Percentiles rank a stretch among this genome's conserved stretches.
phyloP scores from a whole-genome alignment of 768 basidiomycete genomes.

The Amanita inopinata region DNA sequence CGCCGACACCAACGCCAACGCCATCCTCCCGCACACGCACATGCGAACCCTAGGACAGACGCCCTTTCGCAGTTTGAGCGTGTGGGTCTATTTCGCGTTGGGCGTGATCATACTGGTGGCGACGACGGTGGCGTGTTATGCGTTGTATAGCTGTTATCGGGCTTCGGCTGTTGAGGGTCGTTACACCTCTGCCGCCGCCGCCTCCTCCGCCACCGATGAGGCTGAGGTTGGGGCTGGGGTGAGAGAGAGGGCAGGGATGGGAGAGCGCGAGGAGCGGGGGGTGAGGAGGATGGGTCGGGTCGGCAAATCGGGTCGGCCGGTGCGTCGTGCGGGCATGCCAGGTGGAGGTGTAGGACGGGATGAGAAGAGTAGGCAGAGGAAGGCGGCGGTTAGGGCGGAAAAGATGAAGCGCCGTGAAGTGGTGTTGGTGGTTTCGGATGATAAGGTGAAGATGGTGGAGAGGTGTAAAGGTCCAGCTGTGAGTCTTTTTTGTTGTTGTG shows the following conservation, averaged over 20 bases:
- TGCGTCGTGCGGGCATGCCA: too few relatives aligned
- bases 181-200: too few relatives aligned
- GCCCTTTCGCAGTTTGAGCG: background rate
- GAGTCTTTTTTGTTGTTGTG: background rate
- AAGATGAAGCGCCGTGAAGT: background rate
- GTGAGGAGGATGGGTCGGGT: background rate
- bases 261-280: too few relatives aligned
- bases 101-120: background rate
- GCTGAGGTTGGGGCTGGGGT: background rate
- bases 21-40: background rate
- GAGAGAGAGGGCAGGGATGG: background rate
- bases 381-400: background rate
- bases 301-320: too few relatives aligned
- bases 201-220: background rate
- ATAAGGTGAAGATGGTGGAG: background rate
- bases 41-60: background rate
- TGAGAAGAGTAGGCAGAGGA: background rate
- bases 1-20: background rate
- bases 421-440: background rate
- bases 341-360: background rate
- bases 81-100: constrained; percentile 4
- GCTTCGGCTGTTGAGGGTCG: background rate
- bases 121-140: background rate
- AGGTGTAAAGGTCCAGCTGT: background rate
- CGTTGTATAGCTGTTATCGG: background rate